Conservation (phyloP, 2,329 filamentous ascomycete species). For the Pseudopyrenochaeta lycopersici region DNA sequence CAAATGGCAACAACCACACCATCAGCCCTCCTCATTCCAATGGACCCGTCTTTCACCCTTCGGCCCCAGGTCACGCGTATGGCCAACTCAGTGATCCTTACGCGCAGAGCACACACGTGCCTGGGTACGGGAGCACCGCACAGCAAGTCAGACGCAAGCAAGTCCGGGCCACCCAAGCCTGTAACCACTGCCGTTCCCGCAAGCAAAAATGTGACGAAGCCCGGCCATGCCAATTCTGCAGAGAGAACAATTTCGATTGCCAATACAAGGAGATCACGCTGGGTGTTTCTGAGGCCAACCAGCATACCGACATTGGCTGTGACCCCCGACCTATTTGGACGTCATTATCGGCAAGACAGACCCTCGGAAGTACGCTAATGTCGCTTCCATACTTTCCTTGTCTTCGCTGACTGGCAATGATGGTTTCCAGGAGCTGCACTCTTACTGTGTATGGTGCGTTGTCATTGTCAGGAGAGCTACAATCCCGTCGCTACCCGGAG, state of each 20-base stretch:
- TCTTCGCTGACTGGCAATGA: too few relatives aligned
- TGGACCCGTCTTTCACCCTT: conserved; percentile 43
- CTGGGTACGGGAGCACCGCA: conserved; percentile 33
- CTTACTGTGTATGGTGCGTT: too few relatives aligned
- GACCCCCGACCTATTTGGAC: too few relatives aligned
- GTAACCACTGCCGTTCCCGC: conserved; percentile 58
- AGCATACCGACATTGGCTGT: too few relatives aligned
- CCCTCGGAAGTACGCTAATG: too few relatives aligned
- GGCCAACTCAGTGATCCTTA: conserved; percentile 37
- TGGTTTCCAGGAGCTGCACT: too few relatives aligned
- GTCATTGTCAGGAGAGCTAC: too few relatives aligned
- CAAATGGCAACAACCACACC: conserved; percentile 43
- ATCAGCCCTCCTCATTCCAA: conserved; percentile 43
- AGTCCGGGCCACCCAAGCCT: conserved; percentile 68
- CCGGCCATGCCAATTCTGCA: conserved; percentile 68
- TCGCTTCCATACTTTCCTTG: too few relatives aligned
- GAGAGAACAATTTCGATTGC: conserved; percentile 84
- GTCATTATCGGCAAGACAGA: too few relatives aligned
- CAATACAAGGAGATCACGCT: conserved; percentile 94
- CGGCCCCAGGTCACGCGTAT: conserved; percentile 40
- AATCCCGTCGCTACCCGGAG: too few relatives aligned
- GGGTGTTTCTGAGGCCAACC: too few relatives aligned
- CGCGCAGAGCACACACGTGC: conserved; percentile 38
- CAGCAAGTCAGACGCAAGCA: conserved; percentile 45
- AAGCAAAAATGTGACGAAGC: conserved; percentile 55